These are phyloP conservation scores for Aspergillus fumigatus DNA, from an alignment of 2,329 filamentous ascomycete species.

Conservation along the genomic window DNA sequence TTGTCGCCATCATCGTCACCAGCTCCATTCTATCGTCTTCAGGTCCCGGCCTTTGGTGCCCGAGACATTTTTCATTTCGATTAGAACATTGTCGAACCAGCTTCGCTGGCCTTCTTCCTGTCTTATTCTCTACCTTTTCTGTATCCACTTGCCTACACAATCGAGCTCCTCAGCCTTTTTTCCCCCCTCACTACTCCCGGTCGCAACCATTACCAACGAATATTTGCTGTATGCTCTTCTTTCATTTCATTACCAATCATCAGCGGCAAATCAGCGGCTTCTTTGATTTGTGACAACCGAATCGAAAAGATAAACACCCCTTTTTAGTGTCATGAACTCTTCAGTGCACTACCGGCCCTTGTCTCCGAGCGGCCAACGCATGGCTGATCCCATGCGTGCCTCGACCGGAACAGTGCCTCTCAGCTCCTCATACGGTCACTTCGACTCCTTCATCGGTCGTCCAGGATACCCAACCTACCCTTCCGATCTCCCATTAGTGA, in stretches of 20 bases:
- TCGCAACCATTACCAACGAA: neutral
- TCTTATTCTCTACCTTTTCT: neutral
- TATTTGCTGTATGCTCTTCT: neutral
- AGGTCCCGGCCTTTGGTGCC: slow-evolving; percentile 7
- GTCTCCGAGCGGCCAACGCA: slow-evolving; percentile 30
- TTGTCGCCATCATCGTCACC: slow-evolving; percentile 1
- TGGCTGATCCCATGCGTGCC: slow-evolving; percentile 36
- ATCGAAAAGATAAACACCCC: neutral
- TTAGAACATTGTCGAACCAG: neutral
- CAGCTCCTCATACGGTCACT: slow-evolving; percentile 31
- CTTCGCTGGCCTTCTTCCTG: neutral
- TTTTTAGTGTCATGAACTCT: slow-evolving; percentile 19
- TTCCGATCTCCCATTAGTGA: slow-evolving; percentile 27
- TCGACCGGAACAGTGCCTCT: slow-evolving; percentile 39
- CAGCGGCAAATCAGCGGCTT: neutral
- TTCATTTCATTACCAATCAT: neutral
- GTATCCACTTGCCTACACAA: neutral
- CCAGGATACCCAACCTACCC: slow-evolving; percentile 30
- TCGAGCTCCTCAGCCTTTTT: neutral
- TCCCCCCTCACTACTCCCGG: neutral
- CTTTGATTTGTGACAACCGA: neutral
- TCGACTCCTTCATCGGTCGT: slow-evolving; percentile 25
- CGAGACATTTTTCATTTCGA: slow-evolving; percentile 4
- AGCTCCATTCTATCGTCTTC: slow-evolving; percentile 2
- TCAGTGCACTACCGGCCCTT: slow-evolving; percentile 29